Evolutionary conservation across 768 basidiomycete genomes (phyloP), one percentile per base, ranked within the genome.

Genomic region (Russula brevipes): DNA sequence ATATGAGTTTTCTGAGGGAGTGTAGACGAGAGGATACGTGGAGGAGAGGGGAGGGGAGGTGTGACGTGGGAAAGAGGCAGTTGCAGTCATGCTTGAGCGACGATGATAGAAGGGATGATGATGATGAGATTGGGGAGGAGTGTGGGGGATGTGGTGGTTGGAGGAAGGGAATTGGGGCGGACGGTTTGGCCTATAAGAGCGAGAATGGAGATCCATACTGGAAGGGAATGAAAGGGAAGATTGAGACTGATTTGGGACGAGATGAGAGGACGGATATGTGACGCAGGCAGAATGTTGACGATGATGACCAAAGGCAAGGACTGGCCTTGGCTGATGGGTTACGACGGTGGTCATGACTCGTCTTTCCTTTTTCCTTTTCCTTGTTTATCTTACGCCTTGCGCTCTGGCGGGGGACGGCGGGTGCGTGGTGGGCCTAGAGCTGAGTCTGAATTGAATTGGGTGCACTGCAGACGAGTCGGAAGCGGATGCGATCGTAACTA

Each of bases 401-500:
- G 35, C 51, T n/a, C 51, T 5, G 50, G 31, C 12, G 50, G 14
- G 35, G 35, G 11, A 17, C 36, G 33, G 52, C 7, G 44, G 17
- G 33, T 31, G 42, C 24, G 24, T 24, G 47, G 57, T 14, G 54
- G 60, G 56, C 57, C 57, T 58, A 44, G 57, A 64, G 63, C 63
- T 64, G 63, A 64, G 58, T 64, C 42, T 51, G 54, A 64, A 64
- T 44, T 16, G 56, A 35, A 39, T 51, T 36, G 33, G 38, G 47
- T 33, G 55, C 7, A 19, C 36, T 8, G 24, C 47, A 36, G 45
- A 16, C 56, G 51, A 24, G 50, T 38, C 58, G 57, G 63, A 33
- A 38, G 59, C 58, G 63, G 63, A 56, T 64, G 63, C 63, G 63
- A 64, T 64, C 63, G 63, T 60, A 45, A 60, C 63, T 64, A 55